Evolutionary conservation across 345 rosid genomes (phyloP).

Genomic region (Lepidium africanum): DNA sequence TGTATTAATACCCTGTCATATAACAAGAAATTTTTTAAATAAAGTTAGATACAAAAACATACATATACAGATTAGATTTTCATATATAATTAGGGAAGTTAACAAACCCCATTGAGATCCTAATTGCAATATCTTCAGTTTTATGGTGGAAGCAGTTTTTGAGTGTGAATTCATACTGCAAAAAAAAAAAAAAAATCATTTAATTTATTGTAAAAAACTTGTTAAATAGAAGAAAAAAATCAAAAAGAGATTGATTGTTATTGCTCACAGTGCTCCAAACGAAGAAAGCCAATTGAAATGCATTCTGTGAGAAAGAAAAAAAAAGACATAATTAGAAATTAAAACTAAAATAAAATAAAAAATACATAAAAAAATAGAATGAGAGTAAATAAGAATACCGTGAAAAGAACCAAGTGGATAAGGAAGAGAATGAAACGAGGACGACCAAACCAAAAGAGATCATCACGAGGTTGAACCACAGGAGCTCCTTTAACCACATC

Average conservation of each 20-base stretch:
- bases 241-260: neutral
- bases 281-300: slow-evolving; percentile 86
- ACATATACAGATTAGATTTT: neutral
- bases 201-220: neutral
- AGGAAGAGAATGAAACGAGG: slow-evolving; percentile 82
- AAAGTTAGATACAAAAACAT: neutral
- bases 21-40: neutral
- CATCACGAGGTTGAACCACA: slow-evolving; percentile 78
- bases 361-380: neutral
- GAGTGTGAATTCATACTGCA: slow-evolving; percentile 54
- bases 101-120: slow-evolving; percentile 77
- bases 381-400: slow-evolving; percentile 34
- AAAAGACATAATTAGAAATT: neutral
- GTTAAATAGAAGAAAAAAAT: neutral
- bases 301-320: slow-evolving; percentile 43
- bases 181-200: neutral
- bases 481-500: slow-evolving; percentile 90
- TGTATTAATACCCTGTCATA: slow-evolving; percentile 60
- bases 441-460: slow-evolving; percentile 92
- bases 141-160: slow-evolving; percentile 51
- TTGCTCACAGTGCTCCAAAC: slow-evolving; percentile 62
- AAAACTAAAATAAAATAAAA: neutral
- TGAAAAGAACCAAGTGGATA: slow-evolving; percentile 83
- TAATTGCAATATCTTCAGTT: slow-evolving; percentile 46
- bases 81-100: neutral